phyloP scores from a whole-genome alignment of 1,139 yeast genomes.

The Saccharomyces pastorianus region DNA sequence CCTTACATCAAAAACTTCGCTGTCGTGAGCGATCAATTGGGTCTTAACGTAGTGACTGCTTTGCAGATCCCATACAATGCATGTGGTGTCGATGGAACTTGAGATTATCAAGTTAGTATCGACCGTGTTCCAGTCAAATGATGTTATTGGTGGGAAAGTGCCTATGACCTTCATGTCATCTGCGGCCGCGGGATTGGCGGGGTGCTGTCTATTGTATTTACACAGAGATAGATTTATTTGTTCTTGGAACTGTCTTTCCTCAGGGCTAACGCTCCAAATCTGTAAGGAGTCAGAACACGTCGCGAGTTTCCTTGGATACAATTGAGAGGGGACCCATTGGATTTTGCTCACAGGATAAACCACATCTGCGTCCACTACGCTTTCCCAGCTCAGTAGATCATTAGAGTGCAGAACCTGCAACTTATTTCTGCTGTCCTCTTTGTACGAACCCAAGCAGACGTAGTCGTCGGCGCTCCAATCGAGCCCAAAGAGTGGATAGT shows the following conservation, averaged over 20 bases:
- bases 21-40: constrained; percentile 92
- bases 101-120: constrained; percentile 72
- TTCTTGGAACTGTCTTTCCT: constrained; percentile 21
- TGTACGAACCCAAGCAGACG: constrained; percentile 30
- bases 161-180: constrained; percentile 18
- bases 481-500: constrained; percentile 26
- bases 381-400: constrained; percentile 44
- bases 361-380: constrained; percentile 41
- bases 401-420: constrained; percentile 24
- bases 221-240: constrained; percentile 29
- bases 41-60: constrained; percentile 73
- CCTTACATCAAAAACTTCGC: constrained; percentile 88
- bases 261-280: constrained; percentile 29
- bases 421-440: constrained; percentile 29
- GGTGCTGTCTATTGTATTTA: constrained; percentile 28
- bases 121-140: constrained; percentile 83
- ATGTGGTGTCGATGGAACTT: constrained; percentile 88
- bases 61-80: constrained; percentile 86
- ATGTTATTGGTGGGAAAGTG: constrained; percentile 70
- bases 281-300: constrained; percentile 32
- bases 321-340: constrained; percentile 54
- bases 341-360: constrained; percentile 57
- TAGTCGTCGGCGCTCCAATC: constrained; percentile 30
- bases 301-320: constrained; percentile 27
- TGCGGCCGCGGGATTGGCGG: constrained; percentile 2